Evolutionary conservation across 495 filamentous ascomycete genomes (phyloP), one percentile per base, ranked within the genome.

Genomic region (Lasiosphaeria miniovina): DNA sequence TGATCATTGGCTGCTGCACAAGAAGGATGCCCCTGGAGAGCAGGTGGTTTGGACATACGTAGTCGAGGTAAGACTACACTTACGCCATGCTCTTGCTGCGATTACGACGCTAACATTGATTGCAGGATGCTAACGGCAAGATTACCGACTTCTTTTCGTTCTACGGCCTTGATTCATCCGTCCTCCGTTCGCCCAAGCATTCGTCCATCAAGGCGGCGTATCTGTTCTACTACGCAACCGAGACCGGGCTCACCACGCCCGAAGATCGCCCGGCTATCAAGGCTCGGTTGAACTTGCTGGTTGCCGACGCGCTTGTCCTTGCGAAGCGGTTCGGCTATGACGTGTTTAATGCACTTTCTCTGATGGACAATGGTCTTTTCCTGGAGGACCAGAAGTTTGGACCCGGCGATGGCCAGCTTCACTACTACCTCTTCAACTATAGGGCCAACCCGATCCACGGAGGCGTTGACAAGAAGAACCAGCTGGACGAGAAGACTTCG

Each of bases 381-480:
- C 80, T 98, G 10, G 86, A 90, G 65, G 79, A 96, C 54, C 89
- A 96, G 66, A 96, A 93, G 72, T 98, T 97, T 61, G 93, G 93
- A 32, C 84, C 88, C 6, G 94, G 94, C 14, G 94, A 98, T 68
- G 94, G 94, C 50, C 90, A 92, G 69, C 78, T 98, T 58, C 91
- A 98, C 69, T 98, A 88, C 73, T 98, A 98, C 70, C 80, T 98
- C 12, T 98, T 93, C 80, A 98, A 98, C 76, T 98, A 96, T 80
- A 86, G 90, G 38, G 88, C 91, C 8, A 82, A 86, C 48, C 86
- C 86, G 8, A 85, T 98, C 60, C 77, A 83, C 9, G 92, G 94
- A 32, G 94, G 94, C 34, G 86, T 97, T 32, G 86, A 96, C 71
- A 80, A 82, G 57, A 84, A 82, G 63, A 94, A 94, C 66, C 75